Evolutionary conservation across 2,329 filamentous ascomycete genomes (phyloP).

Genomic region (Hysterium pulicare): DNA sequence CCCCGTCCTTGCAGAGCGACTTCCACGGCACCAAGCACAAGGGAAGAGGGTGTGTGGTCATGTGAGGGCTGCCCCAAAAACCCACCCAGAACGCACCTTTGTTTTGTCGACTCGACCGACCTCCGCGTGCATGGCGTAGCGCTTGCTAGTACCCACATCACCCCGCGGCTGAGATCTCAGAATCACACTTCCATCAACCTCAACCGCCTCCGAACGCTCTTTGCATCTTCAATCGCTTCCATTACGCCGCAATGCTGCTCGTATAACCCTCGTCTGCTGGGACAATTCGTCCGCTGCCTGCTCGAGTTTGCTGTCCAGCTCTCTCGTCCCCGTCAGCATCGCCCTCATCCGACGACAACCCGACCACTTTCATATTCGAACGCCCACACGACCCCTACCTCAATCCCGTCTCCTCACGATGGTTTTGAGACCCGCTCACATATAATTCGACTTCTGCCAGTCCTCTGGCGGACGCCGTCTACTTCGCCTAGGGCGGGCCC

Average conservation of each 20-base stretch:
- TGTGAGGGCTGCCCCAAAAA: background rate
- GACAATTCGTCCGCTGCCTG: slow-evolving; percentile 11
- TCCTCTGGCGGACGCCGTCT: slow-evolving; percentile 25
- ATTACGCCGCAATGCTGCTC: slow-evolving; percentile 22
- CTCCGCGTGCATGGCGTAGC: background rate
- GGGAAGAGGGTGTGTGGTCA: too few relatives aligned
- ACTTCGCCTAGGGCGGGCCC: slow-evolving; percentile 11
- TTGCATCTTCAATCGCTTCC: slow-evolving; percentile 23
- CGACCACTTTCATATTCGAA: slow-evolving; percentile 5
- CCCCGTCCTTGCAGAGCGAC: background rate
- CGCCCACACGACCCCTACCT: slow-evolving; percentile 5
- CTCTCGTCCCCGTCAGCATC: slow-evolving; percentile 7
- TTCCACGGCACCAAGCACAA: background rate
- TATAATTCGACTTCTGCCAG: slow-evolving; percentile 29
- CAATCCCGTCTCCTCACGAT: slow-evolving; percentile 21
- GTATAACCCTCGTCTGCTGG: slow-evolving; percentile 16
- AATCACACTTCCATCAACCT: too few relatives aligned
- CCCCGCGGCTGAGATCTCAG: background rate
- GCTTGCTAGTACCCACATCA: background rate
- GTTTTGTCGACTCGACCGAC: slow-evolving; percentile 1
- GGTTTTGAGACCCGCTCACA: slow-evolving; percentile 25
- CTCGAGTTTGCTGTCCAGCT: slow-evolving; percentile 6
- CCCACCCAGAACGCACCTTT: background rate
- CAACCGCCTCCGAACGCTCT: too few relatives aligned
- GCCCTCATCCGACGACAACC: slow-evolving; percentile 2